phyloP scores from a whole-genome alignment of 1,284 basidiomycete species.

The Cutaneotrichosporon sp. region DNA sequence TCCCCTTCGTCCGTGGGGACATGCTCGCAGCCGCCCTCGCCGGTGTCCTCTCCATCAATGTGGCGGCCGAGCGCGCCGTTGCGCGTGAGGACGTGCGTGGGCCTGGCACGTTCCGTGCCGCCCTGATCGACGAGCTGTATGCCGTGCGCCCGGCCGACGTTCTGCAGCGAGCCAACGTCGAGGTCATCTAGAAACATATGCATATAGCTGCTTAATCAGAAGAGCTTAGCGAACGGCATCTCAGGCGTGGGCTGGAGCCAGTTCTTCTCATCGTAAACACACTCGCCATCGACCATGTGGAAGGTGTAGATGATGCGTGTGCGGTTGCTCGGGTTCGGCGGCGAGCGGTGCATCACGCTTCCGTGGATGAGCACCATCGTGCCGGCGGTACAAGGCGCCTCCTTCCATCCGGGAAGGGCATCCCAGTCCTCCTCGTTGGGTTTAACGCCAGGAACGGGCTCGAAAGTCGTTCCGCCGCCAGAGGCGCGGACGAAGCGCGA shows the following conservation, averaged over 20 bases:
- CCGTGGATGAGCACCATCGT: conserved; percentile 81
- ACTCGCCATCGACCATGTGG: conserved; percentile 63
- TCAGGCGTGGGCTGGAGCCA: conserved; percentile 72
- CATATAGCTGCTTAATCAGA: conserved; percentile 6
- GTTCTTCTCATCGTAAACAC: conserved; percentile 49
- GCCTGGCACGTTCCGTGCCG: conserved; percentile 82
- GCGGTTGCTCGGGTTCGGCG: conserved; percentile 67
- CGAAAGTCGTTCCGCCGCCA: conserved; percentile 71
- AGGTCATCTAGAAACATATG: conserved; percentile 27
- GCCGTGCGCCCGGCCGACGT: conserved; percentile 63
- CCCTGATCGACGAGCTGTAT: conserved; percentile 78
- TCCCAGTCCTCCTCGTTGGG: conserved; percentile 57
- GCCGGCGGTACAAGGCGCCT: conserved; percentile 72
- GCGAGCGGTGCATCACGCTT: conserved; percentile 81
- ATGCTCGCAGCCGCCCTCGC: conserved; percentile 72
- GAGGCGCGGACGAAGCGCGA: conserved; percentile 78
- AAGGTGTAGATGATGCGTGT: conserved; percentile 89
- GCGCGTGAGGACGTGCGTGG: conserved; percentile 69
- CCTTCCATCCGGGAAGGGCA: conserved; percentile 63
- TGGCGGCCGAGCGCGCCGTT: conserved; percentile 80
- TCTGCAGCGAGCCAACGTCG: conserved; percentile 58
- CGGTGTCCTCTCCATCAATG: conserved; percentile 68
- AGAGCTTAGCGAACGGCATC: conserved; percentile 64
- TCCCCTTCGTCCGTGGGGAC: conserved; percentile 64
- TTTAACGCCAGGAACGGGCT: conserved; percentile 58